A percentile compares a stretch with the other conserved stretches of the same genome.
Conservation (phyloP, 768 basidiomycete genomes). For the Piloderma croceum region DNA sequence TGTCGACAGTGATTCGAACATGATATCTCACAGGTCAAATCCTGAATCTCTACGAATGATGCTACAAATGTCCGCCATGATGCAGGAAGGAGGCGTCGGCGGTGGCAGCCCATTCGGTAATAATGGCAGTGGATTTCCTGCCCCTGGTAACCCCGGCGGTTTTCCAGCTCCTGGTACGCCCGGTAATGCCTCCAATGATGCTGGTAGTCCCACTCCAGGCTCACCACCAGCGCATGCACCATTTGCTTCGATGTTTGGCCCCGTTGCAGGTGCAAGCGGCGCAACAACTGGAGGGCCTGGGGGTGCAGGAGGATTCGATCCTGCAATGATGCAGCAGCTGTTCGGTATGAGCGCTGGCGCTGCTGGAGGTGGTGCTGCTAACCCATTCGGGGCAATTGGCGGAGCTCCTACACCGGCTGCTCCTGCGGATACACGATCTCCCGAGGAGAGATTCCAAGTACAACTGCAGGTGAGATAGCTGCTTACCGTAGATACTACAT, state of each 20-base stretch:
- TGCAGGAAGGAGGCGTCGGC: slow-evolving; percentile 38
- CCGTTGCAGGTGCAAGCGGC: slow-evolving; percentile 13
- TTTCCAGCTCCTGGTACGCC: slow-evolving; percentile 21
- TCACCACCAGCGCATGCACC: slow-evolving; percentile 4
- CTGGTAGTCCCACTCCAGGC: slow-evolving; percentile 13
- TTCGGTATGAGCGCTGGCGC: slow-evolving; percentile 29
- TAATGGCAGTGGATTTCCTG: slow-evolving; percentile 39
- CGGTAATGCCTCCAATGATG: slow-evolving; percentile 15
- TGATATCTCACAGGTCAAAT: slow-evolving; percentile 48
- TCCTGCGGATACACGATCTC: slow-evolving; percentile 65
- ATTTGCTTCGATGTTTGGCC: slow-evolving; percentile 16
- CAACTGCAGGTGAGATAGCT: slow-evolving; percentile 58
- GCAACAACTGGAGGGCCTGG: slow-evolving; percentile 23
- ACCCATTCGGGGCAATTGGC: slow-evolving; percentile 19
- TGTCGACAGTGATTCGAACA: slow-evolving; percentile 2
- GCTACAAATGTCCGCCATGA: slow-evolving; percentile 63
- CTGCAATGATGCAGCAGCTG: slow-evolving; percentile 40
- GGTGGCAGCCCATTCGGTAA: slow-evolving; percentile 16
- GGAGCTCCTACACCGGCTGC: slow-evolving; percentile 33
- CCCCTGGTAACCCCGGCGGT: slow-evolving; percentile 51
- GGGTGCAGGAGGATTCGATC: slow-evolving; percentile 29
- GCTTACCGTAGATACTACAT: background rate
- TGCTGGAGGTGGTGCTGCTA: slow-evolving; percentile 18
- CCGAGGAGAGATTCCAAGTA: slow-evolving; percentile 90
- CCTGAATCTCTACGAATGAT: slow-evolving; percentile 71